These are phyloP conservation scores for Ramalina peruviana DNA, from an alignment of 495 filamentous ascomycete species.

Conservation along the genomic window DNA sequence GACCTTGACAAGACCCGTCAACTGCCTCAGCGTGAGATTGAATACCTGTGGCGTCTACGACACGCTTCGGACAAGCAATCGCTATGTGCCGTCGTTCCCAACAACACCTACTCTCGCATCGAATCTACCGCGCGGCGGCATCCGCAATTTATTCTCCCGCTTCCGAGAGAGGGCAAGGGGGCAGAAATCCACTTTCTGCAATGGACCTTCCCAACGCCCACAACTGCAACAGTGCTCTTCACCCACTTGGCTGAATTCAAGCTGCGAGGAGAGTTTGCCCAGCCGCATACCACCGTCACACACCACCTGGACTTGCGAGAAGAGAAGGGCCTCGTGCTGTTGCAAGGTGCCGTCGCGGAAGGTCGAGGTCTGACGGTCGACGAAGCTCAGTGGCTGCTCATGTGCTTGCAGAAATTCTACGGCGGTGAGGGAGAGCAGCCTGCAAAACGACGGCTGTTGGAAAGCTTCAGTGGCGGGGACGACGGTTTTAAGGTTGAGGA, in stretches of 20 bases:
- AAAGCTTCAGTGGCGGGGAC: conserved; percentile 71
- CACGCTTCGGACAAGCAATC: conserved; percentile 55
- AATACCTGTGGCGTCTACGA: conserved; percentile 81
- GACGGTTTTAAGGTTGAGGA: conserved; percentile 66
- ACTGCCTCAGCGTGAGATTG: conserved; percentile 71
- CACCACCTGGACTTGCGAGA: conserved; percentile 70
- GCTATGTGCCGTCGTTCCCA: conserved; percentile 68
- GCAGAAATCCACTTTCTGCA: conserved; percentile 75
- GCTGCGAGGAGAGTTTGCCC: conserved; percentile 71
- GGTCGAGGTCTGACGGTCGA: conserved; percentile 62
- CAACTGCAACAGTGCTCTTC: conserved; percentile 74
- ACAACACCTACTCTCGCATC: conserved; percentile 54
- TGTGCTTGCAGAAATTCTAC: conserved; percentile 93
- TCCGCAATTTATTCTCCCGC: conserved; percentile 83
- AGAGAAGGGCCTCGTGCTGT: conserved; percentile 62
- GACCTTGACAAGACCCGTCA: conserved; percentile 60
- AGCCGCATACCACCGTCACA: conserved; percentile 85
- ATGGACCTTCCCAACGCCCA: conserved; percentile 55
- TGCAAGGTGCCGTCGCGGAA: conserved; percentile 67
- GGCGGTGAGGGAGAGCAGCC: conserved; percentile 42
- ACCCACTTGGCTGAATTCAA: conserved; percentile 88
- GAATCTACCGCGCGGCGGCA: conserved; percentile 49
- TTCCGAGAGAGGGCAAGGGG: conserved; percentile 53
- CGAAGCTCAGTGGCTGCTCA: conserved; percentile 78
- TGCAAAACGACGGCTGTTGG: conserved; percentile 47